Conservation (phyloP, 2,329 filamentous ascomycete species). For the Keithomyces neogunnii region DNA sequence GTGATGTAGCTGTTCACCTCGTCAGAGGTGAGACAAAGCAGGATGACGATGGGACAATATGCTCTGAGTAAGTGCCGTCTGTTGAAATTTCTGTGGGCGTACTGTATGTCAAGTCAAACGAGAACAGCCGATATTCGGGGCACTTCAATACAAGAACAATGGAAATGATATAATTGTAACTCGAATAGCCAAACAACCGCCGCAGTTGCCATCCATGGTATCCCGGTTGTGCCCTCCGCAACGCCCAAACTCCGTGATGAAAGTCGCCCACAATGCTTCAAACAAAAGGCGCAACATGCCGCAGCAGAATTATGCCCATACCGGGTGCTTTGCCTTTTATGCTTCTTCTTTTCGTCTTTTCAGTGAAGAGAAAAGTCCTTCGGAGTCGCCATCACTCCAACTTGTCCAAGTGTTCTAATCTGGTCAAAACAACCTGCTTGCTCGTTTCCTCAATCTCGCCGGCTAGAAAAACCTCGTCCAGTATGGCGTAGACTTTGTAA, state of each 20-base stretch:
- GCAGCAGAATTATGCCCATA: too few relatives aligned
- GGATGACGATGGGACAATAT: not conserved
- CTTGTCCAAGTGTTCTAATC: conserved; percentile 93
- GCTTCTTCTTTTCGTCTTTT: too few relatives aligned
- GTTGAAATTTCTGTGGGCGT: not conserved
- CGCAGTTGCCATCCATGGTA: not conserved
- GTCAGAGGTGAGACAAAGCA: not conserved
- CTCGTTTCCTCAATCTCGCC: conserved; percentile 98
- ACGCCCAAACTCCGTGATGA: not conserved
- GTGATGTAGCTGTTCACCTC: not conserved
- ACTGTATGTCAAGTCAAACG: not conserved
- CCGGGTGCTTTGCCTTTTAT: too few relatives aligned
- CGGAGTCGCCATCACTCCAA: conserved; percentile 53
- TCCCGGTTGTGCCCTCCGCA: not conserved
- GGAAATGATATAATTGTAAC: not conserved
- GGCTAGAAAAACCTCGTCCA: conserved; percentile 95
- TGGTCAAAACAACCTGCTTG: conserved; percentile 92
- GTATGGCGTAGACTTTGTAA: conserved; percentile 90
- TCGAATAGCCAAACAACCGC: not conserved
- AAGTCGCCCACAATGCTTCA: not conserved
- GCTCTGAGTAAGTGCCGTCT: too few relatives aligned
- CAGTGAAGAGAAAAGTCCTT: too few relatives aligned
- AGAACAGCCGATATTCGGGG: not conserved
- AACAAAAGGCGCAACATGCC: too few relatives aligned
- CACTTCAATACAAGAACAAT: not conserved